Evolutionary conservation across 179 eudicot species (phyloP), one percentile per base, ranked within the genome.

Genomic region (Beta corolliflora): DNA sequence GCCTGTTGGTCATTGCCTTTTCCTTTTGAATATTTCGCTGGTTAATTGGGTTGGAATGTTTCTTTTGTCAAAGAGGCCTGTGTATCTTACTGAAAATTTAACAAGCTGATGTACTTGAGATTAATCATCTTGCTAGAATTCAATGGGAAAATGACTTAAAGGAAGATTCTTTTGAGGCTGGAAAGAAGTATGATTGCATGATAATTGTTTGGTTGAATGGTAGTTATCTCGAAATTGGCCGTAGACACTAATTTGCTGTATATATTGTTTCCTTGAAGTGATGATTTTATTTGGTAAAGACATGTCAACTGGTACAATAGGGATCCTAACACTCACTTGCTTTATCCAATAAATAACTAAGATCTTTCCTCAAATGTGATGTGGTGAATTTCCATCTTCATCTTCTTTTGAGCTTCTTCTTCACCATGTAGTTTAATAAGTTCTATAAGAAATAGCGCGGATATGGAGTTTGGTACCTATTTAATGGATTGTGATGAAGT

Each of bases 401-500:
- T 55, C 41, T 68, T 79, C 58, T 56, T 56, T 70, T 7, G 18
- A 54, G 59, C 81, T 58, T 46, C 59, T 71, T 46, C 59, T 71
- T 59, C 3, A 61, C 52, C 36, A 25, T 45, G 13, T 18, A 46
- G 36, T 19, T 70, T 53, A 2, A 48, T 55, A 9, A 16, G 52
- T 9, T 75, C 23, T 7, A 14, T 52, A 60, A 71, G 50, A 45
- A 48, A 46, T 56, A 5, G 53, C 69, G 73, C 23, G n/a, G 19
- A n/a, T 77, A 16, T 36, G 73, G 58, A 76, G 76, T 61, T 44
- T 70, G 70, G 65, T 69, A 68, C 48, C 58, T 50, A 67, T 23
- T 50, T 79, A 75, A 75, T 83, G 56, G 80, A 65, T 48, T 60
- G 31, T 80, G 83, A 54, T 76, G 63, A 66, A 29, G 75, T 80